These are phyloP conservation scores for Rhizopus arrhizus DNA, from an alignment of 371 early-diverging fungal genomes.

Conservation along the genomic window DNA sequence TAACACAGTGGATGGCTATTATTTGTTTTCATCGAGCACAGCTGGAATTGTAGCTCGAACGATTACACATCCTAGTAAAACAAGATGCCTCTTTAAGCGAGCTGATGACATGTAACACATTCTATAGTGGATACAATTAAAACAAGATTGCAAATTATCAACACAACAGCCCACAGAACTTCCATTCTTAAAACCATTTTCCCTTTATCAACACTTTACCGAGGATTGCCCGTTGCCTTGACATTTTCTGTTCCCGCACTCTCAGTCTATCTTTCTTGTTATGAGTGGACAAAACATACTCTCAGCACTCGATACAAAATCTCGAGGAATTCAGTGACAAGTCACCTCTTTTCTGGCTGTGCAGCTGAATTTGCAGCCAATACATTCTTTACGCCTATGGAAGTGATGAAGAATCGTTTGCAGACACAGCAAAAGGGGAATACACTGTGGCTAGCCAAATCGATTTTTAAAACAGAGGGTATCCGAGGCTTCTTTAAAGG, in stretches of 20 bases:
- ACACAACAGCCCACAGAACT: constrained; percentile 4
- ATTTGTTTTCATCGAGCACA: constrained; percentile 59
- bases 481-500: constrained; percentile 73
- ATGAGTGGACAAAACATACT: constrained; percentile 65
- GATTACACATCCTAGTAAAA: constrained; percentile 64
- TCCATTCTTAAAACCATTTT: constrained; percentile 11
- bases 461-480: constrained; percentile 63
- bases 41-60: constrained; percentile 62
- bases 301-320: constrained; percentile 21
- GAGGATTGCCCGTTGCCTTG: constrained; percentile 74
- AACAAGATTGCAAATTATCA: constrained; percentile 64
- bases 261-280: constrained; percentile 71
- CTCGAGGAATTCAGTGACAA: constrained; percentile 26
- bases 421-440: constrained; percentile 43
- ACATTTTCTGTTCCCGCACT: constrained; percentile 75
- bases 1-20: constrained; percentile 36
- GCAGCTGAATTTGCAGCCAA: constrained; percentile 62
- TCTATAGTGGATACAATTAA: constrained; percentile 75
- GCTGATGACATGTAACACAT: not conserved
- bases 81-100: not conserved
- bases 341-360: constrained; percentile 56
- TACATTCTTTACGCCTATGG: constrained; percentile 80
- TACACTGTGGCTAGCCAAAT: constrained; percentile 8
- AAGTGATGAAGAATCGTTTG: constrained; percentile 74
- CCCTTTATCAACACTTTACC: constrained; percentile 41